Percentiles rank a stretch among this genome's conserved stretches.
Evolutionary conservation across 768 basidiomycete genomes (phyloP).

Genomic region (Lyophyllum shimeji): DNA sequence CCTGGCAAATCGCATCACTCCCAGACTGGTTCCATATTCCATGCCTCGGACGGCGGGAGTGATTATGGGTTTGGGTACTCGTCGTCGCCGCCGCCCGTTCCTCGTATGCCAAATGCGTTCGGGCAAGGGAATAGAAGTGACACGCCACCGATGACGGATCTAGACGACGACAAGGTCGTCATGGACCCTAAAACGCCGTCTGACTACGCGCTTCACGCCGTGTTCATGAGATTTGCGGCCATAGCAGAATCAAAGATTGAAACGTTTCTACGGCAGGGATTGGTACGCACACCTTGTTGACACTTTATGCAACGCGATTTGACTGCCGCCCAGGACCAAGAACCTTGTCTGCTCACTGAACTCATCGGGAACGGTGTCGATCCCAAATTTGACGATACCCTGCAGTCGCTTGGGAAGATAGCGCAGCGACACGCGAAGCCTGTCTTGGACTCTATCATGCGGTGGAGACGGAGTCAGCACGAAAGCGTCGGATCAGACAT

Average conservation of each 20-base stretch:
- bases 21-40: constrained; percentile 71
- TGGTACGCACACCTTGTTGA: constrained; percentile 46
- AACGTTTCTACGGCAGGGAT: constrained; percentile 61
- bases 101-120: constrained; percentile 68
- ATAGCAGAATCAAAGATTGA: constrained; percentile 82
- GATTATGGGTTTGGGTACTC: constrained; percentile 59
- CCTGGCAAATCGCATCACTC: constrained; percentile 76
- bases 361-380: constrained; percentile 76
- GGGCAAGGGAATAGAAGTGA: constrained; percentile 49
- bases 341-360: constrained; percentile 57
- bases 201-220: constrained; percentile 85
- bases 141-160: constrained; percentile 47
- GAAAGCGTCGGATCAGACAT: constrained; percentile 56
- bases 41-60: constrained; percentile 69
- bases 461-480: constrained; percentile 80
- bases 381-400: constrained; percentile 76
- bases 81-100: constrained; percentile 75
- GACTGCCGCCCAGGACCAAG: constrained; percentile 52
- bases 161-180: constrained; percentile 66
- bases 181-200: constrained; percentile 80
- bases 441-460: constrained; percentile 83
- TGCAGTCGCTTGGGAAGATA: constrained; percentile 83
- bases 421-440: constrained; percentile 82
- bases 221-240: constrained; percentile 85
- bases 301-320: not conserved